phyloP scores from a whole-genome alignment of 441 rosid genomes.

The Arabidopsis lyrata region DNA sequence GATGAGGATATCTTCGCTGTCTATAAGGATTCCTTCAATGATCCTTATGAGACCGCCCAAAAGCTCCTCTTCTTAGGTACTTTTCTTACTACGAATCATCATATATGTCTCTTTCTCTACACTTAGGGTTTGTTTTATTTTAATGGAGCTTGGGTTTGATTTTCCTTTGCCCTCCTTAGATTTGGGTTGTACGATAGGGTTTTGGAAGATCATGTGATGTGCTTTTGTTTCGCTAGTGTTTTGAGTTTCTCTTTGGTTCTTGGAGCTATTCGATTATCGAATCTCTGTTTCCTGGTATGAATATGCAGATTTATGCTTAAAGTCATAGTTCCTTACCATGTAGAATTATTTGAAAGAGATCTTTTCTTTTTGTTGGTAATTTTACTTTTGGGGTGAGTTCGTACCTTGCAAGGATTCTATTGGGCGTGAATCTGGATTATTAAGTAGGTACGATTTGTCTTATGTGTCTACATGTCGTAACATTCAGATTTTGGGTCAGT shows the following conservation, averaged over 20 bases:
- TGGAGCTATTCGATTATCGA: not conserved
- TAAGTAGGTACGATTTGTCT: not conserved
- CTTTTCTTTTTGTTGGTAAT: not conserved
- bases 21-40: slow-evolving; percentile 73
- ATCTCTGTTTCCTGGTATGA: slow-evolving; percentile 9
- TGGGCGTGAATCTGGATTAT: not conserved
- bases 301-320: not conserved
- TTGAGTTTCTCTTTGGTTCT: not conserved
- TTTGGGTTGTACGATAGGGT: slow-evolving; percentile 22
- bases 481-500: not conserved
- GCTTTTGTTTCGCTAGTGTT: slow-evolving; percentile 5
- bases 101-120: not conserved
- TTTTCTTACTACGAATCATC: not conserved
- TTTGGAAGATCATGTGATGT: slow-evolving; percentile 17
- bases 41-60: slow-evolving; percentile 82
- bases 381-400: not conserved
- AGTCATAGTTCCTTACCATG: slow-evolving; percentile 1
- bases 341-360: not conserved
- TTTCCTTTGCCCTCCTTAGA: not conserved
- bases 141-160: not conserved
- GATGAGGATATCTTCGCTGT: slow-evolving; percentile 90
- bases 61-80: slow-evolving; percentile 82
- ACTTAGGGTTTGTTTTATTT: not conserved
- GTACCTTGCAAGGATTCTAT: slow-evolving; percentile 10
- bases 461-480: not conserved